Percentiles rank a stretch among this genome's conserved stretches.
Evolutionary conservation across 1,139 yeast genomes (phyloP).

Genomic region (Taphrina deformans): DNA sequence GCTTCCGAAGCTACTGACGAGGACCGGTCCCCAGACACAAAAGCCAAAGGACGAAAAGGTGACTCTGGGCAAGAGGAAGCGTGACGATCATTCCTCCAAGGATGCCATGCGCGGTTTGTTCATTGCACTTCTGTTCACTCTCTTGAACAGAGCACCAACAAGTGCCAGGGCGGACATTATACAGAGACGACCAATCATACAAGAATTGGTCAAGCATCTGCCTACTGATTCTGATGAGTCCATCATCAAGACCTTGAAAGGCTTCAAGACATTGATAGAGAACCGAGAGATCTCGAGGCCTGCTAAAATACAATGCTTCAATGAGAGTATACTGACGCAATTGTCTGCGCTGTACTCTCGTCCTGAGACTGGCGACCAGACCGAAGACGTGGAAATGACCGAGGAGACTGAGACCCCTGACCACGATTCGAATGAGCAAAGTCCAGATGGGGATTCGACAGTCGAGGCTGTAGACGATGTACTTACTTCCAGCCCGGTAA

Average conservation of each 20-base stretch:
- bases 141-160: conserved; percentile 54
- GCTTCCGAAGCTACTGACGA: conserved; percentile 58
- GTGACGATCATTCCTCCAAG: conserved; percentile 53
- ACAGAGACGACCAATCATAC: conserved; percentile 57
- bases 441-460: not conserved
- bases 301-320: conserved; percentile 72
- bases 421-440: conserved; percentile 32
- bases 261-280: conserved; percentile 52
- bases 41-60: conserved; percentile 49
- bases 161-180: conserved; percentile 64
- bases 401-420: not conserved
- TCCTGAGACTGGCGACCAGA: conserved; percentile 37
- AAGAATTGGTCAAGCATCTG: conserved; percentile 66
- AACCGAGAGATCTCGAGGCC: conserved; percentile 66
- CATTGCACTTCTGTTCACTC: conserved; percentile 60
- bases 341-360: conserved; percentile 43
- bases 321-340: conserved; percentile 70
- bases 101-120: conserved; percentile 42
- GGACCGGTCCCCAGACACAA: conserved; percentile 42
- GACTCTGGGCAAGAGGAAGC: conserved; percentile 43
- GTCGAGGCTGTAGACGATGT: not conserved
- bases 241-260: conserved; percentile 50
- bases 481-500: not conserved
- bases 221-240: conserved; percentile 52
- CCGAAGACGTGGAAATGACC: conserved; percentile 37